phyloP scores from a whole-genome alignment of 1,139 yeast species.

The Yarrowia galli region DNA sequence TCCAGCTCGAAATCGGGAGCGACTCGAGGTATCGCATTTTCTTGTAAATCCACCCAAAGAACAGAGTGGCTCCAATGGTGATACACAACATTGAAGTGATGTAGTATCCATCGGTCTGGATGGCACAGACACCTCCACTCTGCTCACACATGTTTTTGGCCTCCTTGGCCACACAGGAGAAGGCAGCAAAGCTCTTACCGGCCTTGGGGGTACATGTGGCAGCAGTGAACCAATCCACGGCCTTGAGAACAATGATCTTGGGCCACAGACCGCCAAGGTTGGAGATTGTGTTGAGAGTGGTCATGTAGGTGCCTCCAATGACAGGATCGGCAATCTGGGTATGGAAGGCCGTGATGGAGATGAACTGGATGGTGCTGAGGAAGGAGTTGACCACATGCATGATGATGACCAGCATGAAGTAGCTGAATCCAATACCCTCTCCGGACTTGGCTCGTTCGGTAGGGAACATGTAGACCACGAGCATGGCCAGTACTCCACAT shows the following conservation, averaged over 20 bases:
- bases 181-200: conserved; percentile 48
- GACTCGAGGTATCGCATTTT: conserved; percentile 66
- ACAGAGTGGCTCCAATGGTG: conserved; percentile 67
- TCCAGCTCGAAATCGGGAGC: conserved; percentile 73
- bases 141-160: conserved; percentile 60
- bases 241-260: conserved; percentile 70
- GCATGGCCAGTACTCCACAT: conserved; percentile 79
- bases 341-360: conserved; percentile 92
- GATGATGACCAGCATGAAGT: conserved; percentile 72
- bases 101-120: conserved; percentile 81
- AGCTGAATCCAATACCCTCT: conserved; percentile 57
- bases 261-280: conserved; percentile 99
- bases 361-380: conserved; percentile 95
- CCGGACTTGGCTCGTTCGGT: conserved; percentile 51
- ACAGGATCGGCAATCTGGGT: conserved; percentile 94
- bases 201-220: conserved; percentile 59
- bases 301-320: conserved; percentile 98
- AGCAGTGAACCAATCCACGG: conserved; percentile 79
- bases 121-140: conserved; percentile 63
- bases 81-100: conserved; percentile 78
- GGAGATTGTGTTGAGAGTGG: conserved; percentile 87
- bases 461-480: conserved; percentile 78
- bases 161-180: conserved; percentile 54
- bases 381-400: conserved; percentile 89
- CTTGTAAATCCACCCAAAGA: conserved; percentile 68